A percentile compares a stretch with the other conserved stretches of the same genome.
Conservation (phyloP, 2,329 filamentous ascomycete genomes). For the Penicillium sp. region DNA sequence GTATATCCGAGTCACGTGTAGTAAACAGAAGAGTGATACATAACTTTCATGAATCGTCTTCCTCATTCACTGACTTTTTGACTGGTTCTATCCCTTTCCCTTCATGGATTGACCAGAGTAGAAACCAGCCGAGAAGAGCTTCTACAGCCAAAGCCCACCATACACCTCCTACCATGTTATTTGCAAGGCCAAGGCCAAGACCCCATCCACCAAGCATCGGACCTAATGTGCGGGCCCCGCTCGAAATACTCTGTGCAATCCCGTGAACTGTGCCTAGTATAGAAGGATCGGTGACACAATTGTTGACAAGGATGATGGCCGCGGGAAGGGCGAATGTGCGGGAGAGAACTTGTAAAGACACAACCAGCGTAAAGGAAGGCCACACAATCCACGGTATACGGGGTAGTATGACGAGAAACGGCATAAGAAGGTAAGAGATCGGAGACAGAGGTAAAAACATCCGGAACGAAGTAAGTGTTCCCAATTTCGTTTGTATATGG, state of each 20-base stretch:
- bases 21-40: no score
- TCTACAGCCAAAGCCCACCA: conserved; percentile 63
- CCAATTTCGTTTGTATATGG: conserved; percentile 65
- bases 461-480: conserved; percentile 70
- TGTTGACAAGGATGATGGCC: conserved; percentile 64
- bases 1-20: no score
- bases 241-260: conserved; percentile 60
- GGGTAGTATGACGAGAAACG: conserved; percentile 72
- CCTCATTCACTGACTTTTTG: conserved; percentile 24
- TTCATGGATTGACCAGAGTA: conserved; percentile 66
- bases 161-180: conserved; percentile 59
- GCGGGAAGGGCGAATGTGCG: conserved; percentile 70
- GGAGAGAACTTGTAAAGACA: conserved; percentile 71
- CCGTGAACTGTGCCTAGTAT: conserved; percentile 64
- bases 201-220: conserved; percentile 60
- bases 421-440: conserved; percentile 69
- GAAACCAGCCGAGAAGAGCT: conserved; percentile 60
- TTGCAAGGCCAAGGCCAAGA: conserved; percentile 57
- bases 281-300: conserved; percentile 60
- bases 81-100: conserved; percentile 64
- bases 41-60: neutral
- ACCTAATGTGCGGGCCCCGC: conserved; percentile 59
- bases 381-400: conserved; percentile 61
- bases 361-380: conserved; percentile 66
- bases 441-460: conserved; percentile 73